Base-by-base conservation (phyloP, 352 stramenopile species). In the Globisporangium splendens region DNA sequence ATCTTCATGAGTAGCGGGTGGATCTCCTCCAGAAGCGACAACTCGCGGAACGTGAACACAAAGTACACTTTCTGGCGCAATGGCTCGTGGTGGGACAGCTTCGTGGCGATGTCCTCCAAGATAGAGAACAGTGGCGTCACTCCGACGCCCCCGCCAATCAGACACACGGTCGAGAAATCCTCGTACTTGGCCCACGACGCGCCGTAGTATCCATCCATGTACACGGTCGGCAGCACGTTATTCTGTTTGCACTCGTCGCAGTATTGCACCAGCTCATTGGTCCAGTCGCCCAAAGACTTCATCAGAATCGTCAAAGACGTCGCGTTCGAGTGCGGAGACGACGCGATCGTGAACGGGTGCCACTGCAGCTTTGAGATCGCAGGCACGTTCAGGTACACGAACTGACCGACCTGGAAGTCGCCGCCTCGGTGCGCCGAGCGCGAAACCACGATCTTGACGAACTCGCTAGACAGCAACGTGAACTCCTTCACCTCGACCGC, bases 41-140 rank as follows among this genome's bases (percentile, higher is more conserved):
- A 51, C 17, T 77, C 67, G 3, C 70, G 70, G 57, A 79, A 77
- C n/a, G 68, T 59, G 24, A 83, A 79, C 18, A 75, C 31, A 21
- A 83, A 75, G 28, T 50, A 22, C 18, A 79, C 62, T 0, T 48
- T 46, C 43, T 77, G 72, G 1, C 3, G n/a, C 3, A 65, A 5
- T 13, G 52, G 15, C 20, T 66, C 41, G 35, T 51, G 8, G 56
- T 41, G 21, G 0, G 28, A 43, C 2, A 77, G 39, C 57, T 64
- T 65, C n/a, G 44, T 20, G 21, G 54, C 65, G 2, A 83, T 68
- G 33, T 73, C 66, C 17, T 70, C 52, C 18, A 73, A 35, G 20
- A 73, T 68, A 5, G 62, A 52, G n/a, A 75, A 38, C 38, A 72
- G 42, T 17, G 68, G 64, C 0, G 68, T 70, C 3, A 64, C 41